These are phyloP conservation scores for Volvariella surrecta DNA, from an alignment of 1,284 basidiomycete genomes.

Conservation along the genomic window DNA sequence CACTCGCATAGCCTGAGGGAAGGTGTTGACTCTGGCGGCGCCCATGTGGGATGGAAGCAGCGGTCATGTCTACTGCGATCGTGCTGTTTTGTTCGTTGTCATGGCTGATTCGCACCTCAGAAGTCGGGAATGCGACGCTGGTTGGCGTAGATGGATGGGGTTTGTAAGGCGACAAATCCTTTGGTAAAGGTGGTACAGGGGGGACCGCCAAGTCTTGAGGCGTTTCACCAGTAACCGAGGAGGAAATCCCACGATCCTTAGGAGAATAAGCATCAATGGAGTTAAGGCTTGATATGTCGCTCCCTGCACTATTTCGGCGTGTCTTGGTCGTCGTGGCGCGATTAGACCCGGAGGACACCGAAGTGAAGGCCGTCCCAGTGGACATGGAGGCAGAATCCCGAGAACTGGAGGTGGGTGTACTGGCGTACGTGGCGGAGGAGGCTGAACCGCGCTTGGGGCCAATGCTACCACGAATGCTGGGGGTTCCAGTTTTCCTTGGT, in stretches of 20 bases:
- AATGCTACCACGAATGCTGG: constrained; percentile 56
- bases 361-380: constrained; percentile 66
- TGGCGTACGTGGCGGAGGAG: constrained; percentile 79
- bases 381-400: constrained; percentile 79
- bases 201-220: constrained; percentile 67
- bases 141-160: constrained; percentile 54
- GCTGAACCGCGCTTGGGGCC: constrained; percentile 81
- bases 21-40: constrained; percentile 30
- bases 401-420: constrained; percentile 65
- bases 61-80: constrained; percentile 46
- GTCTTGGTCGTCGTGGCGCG: constrained; percentile 49
- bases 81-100: constrained; percentile 34
- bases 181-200: constrained; percentile 94
- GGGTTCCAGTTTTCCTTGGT: constrained; percentile 42
- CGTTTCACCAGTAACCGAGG: constrained; percentile 47
- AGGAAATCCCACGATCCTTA: constrained; percentile 58
- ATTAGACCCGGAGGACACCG: constrained; percentile 57
- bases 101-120: constrained; percentile 27
- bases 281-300: constrained; percentile 73
- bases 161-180: constrained; percentile 76
- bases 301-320: constrained; percentile 78
- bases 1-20: constrained; percentile 22
- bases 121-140: constrained; percentile 38
- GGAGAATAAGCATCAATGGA: constrained; percentile 53
- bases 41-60: constrained; percentile 19